These are phyloP conservation scores for Alternaria alternata DNA, from an alignment of 2,329 filamentous ascomycete genomes.

Conservation along the genomic window DNA sequence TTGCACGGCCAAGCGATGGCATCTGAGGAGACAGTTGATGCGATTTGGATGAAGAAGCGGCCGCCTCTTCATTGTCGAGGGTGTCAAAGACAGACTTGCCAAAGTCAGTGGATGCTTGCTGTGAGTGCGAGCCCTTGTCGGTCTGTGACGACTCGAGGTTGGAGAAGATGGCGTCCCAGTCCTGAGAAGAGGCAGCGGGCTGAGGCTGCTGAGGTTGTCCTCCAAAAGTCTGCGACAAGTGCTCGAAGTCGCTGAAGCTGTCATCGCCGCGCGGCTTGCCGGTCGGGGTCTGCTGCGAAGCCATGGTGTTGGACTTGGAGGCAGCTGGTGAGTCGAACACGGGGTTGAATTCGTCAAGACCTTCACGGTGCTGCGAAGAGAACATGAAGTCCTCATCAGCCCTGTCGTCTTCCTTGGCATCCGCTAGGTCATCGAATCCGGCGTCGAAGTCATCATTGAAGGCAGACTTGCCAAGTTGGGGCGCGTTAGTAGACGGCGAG, in stretches of 20 bases:
- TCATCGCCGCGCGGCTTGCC: conserved; percentile 51
- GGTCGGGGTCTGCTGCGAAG: conserved; percentile 53
- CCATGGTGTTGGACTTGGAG: conserved; percentile 58
- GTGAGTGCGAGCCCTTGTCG: conserved; percentile 42
- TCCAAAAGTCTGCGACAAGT: conserved; percentile 53
- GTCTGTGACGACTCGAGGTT: conserved; percentile 68
- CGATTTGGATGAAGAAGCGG: conserved; percentile 40
- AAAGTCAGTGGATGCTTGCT: conserved; percentile 45
- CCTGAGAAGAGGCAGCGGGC: conserved; percentile 63
- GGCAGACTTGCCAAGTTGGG: conserved; percentile 57
- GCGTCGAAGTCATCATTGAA: conserved; percentile 79
- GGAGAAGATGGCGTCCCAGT: conserved; percentile 96
- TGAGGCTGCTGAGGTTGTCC: conserved; percentile 51
- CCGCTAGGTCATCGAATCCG: conserved; percentile 83
- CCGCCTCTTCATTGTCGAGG: conserved; percentile 45
- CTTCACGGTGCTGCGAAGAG: conserved; percentile 66
- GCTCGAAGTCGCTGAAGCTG: conserved; percentile 61
- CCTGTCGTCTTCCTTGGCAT: conserved; percentile 77
- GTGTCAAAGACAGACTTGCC: conserved; percentile 50
- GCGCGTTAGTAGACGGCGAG: conserved; percentile 39
- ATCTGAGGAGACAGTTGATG: conserved; percentile 31
- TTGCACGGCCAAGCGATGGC: conserved; percentile 69
- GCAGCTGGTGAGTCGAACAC: conserved; percentile 75
- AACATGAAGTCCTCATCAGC: conserved; percentile 84
- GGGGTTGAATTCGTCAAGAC: conserved; percentile 80